A percentile compares a stretch with the other conserved stretches of the same genome.
Conservation (phyloP, 805 yeast genomes). For the Wickerhamomyces silvicola region DNA sequence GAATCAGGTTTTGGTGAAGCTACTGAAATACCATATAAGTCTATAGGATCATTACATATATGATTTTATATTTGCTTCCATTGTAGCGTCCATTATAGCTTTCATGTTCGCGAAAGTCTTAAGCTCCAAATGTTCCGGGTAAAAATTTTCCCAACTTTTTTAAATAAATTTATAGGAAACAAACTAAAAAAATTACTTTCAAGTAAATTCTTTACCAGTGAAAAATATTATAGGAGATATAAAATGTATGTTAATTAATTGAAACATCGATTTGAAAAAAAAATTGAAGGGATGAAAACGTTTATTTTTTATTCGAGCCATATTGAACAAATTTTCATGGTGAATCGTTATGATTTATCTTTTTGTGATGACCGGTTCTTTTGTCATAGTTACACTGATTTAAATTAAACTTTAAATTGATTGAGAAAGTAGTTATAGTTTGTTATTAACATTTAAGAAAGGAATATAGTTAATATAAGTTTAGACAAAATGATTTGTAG, state of each 20-base stretch:
- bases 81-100: no score
- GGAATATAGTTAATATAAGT: no score
- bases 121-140: no score
- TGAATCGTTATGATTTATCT: conserved; percentile 26
- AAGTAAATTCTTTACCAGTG: no score
- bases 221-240: no score
- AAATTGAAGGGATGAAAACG: conserved; percentile 17
- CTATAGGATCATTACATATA: conserved; percentile 22
- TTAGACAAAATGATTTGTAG: no score
- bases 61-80: no score
- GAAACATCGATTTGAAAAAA: background rate
- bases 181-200: no score
- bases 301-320: conserved; percentile 25
- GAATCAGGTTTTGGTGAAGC: conserved; percentile 64
- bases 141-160: no score
- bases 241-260: background rate
- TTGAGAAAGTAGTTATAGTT: background rate
- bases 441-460: no score
- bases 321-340: conserved; percentile 15
- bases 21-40: conserved; percentile 38
- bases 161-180: no score
- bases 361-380: conserved; percentile 57
- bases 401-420: conserved; percentile 3
- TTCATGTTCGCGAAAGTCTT: no score
- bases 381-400: conserved; percentile 89